Conservation (phyloP, 2,329 filamentous ascomycete species). For the Penicillium sp. region DNA sequence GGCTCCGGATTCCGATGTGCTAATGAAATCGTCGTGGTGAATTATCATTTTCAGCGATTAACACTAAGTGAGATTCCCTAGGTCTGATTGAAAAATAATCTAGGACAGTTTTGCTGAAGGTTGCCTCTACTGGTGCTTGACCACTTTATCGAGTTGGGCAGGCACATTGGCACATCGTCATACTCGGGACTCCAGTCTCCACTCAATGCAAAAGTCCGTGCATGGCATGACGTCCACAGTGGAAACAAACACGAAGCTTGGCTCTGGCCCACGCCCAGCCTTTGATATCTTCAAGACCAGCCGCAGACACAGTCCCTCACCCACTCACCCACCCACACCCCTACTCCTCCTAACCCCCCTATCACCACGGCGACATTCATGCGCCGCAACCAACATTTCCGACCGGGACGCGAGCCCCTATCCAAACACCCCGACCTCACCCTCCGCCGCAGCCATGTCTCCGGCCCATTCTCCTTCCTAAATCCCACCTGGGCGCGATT, state of each 20-base stretch:
- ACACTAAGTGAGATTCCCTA: too few relatives aligned
- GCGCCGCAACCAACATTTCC: slow-evolving; percentile 21
- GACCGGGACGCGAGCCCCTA: slow-evolving; percentile 16
- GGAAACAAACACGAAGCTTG: slow-evolving; percentile 10
- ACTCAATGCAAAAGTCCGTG: not conserved
- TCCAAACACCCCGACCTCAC: slow-evolving; percentile 9
- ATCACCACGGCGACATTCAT: slow-evolving; percentile 7
- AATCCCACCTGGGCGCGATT: slow-evolving; percentile 53
- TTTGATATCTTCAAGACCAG: too few relatives aligned
- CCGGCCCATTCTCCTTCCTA: slow-evolving; percentile 51
- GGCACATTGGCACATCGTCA: too few relatives aligned
- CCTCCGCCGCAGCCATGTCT: slow-evolving; percentile 18
- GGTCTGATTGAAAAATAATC: too few relatives aligned
- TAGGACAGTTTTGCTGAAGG: too few relatives aligned
- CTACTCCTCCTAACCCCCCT: not conserved
- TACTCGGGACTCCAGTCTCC: not conserved
- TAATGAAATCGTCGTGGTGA: too few relatives aligned
- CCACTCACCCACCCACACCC: not conserved
- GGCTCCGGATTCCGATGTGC: too few relatives aligned
- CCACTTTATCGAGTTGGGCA: too few relatives aligned
- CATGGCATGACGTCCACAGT: not conserved
- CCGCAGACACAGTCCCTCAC: too few relatives aligned
- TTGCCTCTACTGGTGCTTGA: too few relatives aligned
- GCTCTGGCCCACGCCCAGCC: not conserved
- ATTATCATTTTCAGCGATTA: too few relatives aligned